Evolutionary conservation across 2,329 filamentous ascomycete species (phyloP).

Genomic region (Aspergillus ibericus): DNA sequence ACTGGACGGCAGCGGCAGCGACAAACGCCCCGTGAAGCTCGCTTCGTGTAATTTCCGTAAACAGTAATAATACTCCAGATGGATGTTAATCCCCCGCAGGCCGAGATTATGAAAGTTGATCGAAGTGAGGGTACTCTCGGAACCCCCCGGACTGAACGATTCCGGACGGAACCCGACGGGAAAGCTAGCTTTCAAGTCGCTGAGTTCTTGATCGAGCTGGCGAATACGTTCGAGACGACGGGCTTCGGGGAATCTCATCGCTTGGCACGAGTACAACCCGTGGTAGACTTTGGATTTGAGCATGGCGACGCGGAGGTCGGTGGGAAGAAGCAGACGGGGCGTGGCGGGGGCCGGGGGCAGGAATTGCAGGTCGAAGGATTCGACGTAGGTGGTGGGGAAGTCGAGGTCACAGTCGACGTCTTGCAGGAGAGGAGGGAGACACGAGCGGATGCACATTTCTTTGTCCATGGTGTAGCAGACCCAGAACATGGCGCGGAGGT

Average conservation of each 20-base stretch:
- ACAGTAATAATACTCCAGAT: slow-evolving; percentile 29
- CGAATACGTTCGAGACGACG: slow-evolving; percentile 23
- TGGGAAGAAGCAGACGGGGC: slow-evolving; percentile 23
- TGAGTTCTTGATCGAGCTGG: slow-evolving; percentile 27
- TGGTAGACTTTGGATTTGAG: slow-evolving; percentile 26
- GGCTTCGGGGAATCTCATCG: slow-evolving; percentile 15
- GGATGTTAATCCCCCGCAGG: slow-evolving; percentile 23
- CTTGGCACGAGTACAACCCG: slow-evolving; percentile 21
- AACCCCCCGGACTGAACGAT: too few relatives aligned
- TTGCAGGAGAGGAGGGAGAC: slow-evolving; percentile 24
- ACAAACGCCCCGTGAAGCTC: slow-evolving; percentile 2
- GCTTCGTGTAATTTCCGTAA: slow-evolving; percentile 26
- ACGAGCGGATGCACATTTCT: slow-evolving; percentile 23
- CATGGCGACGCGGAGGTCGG: slow-evolving; percentile 24
- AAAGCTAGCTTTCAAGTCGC: slow-evolving; percentile 18
- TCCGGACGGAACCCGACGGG: slow-evolving; percentile 4
- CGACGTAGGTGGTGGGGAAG: slow-evolving; percentile 21
- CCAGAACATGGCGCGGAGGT: slow-evolving; percentile 29
- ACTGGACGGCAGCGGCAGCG: slow-evolving; percentile 21
- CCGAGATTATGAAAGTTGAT: slow-evolving; percentile 26
- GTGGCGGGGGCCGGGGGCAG: slow-evolving; percentile 16
- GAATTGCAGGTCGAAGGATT: slow-evolving; percentile 6
- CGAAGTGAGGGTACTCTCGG: neutral
- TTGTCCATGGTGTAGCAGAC: slow-evolving; percentile 26
- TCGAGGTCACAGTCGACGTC: slow-evolving; percentile 25